phyloP scores from a whole-genome alignment of 2,329 filamentous ascomycete genomes.

The Xylaria sp. region DNA sequence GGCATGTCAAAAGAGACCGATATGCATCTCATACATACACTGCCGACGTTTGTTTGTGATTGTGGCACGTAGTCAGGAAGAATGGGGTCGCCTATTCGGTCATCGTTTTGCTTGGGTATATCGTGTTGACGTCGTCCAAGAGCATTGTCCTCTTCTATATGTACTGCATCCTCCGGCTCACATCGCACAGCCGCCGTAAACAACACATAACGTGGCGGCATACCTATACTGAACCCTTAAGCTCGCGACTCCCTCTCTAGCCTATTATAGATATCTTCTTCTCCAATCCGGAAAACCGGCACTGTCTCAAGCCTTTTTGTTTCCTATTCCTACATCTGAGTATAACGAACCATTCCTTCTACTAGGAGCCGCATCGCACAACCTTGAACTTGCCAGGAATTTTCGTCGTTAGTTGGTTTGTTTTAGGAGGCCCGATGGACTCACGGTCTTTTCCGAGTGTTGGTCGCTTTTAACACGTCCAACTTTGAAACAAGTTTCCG shows the following conservation, averaged over 20 bases:
- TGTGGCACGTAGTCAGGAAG: constrained; percentile 11
- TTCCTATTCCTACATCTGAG: too few species aligned
- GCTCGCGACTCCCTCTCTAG: neutral
- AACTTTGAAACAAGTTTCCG: constrained; percentile 5
- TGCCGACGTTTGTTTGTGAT: constrained; percentile 18
- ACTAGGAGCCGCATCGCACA: constrained; percentile 1
- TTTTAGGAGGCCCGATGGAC: neutral
- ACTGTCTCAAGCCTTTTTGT: neutral
- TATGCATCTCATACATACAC: constrained; percentile 31
- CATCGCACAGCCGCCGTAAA: constrained; percentile 12
- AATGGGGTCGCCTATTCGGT: constrained; percentile 22
- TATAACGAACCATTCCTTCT: neutral
- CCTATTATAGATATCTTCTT: constrained; percentile 4
- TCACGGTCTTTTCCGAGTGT: constrained; percentile 2
- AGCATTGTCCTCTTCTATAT: constrained; percentile 6
- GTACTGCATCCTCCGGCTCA: constrained; percentile 20
- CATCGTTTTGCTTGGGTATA: constrained; percentile 12
- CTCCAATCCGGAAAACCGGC: constrained; percentile 10
- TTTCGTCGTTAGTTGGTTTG: neutral
- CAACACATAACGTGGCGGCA: neutral
- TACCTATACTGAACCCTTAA: constrained; percentile 8
- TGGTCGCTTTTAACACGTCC: neutral
- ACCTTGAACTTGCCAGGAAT: neutral
- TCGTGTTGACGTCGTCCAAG: constrained; percentile 19
- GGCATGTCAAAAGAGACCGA: constrained; percentile 25